phyloP scores from a whole-genome alignment of 768 basidiomycete genomes.

The Mycena crocata region DNA sequence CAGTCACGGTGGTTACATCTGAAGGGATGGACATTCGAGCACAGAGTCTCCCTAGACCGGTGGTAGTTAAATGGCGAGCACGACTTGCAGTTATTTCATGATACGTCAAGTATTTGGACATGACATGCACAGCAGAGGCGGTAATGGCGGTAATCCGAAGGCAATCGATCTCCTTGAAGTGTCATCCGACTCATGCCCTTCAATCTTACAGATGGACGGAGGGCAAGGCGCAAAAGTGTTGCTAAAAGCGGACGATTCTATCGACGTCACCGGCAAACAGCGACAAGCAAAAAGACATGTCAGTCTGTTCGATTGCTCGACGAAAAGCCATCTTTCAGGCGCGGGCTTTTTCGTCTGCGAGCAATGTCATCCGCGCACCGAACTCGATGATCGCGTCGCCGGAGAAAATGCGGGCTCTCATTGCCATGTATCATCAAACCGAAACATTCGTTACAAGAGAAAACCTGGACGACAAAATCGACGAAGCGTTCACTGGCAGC shows the following conservation, averaged over 20 bases:
- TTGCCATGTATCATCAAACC: slow-evolving; percentile 83
- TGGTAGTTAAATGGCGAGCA: no score
- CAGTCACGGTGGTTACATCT: neutral
- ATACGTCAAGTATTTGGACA: no score
- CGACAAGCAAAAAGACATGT: slow-evolving; percentile 10
- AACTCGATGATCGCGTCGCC: slow-evolving; percentile 57
- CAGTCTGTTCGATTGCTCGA: slow-evolving; percentile 7
- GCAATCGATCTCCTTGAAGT: no score
- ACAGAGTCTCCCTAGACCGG: neutral
- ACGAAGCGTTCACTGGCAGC: slow-evolving; percentile 64
- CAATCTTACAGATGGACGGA: no score
- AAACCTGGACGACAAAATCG: slow-evolving; percentile 73
- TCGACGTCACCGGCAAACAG: neutral
- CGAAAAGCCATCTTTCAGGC: neutral
- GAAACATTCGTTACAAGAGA: slow-evolving; percentile 77
- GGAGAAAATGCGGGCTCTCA: slow-evolving; percentile 76
- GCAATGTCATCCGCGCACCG: slow-evolving; percentile 35
- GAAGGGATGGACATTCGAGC: neutral
- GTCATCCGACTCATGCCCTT: no score
- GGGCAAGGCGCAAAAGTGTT: no score
- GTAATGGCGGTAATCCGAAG: no score
- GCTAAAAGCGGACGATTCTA: no score
- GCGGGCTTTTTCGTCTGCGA: slow-evolving; percentile 25
- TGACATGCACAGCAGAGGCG: no score
- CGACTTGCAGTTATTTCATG: no score